Conservation (phyloP, 805 yeast species). For the Scheffersomyces ergatensis region DNA sequence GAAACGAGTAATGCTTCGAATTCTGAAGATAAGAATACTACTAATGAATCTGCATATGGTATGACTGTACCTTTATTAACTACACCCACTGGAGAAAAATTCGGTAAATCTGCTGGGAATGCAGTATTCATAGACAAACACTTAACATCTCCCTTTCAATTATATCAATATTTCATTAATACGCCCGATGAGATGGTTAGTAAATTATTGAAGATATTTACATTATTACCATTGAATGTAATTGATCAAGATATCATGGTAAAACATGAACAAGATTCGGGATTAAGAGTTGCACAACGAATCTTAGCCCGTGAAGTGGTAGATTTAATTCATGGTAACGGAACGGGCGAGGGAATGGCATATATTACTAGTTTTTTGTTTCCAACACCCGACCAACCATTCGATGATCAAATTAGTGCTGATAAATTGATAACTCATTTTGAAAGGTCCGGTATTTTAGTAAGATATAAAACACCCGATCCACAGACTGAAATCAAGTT, state of each 20-base stretch:
- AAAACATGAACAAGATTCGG: slow-evolving; percentile 58
- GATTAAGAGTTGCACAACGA: slow-evolving; percentile 68
- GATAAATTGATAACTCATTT: slow-evolving; percentile 56
- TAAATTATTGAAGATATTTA: slow-evolving; percentile 69
- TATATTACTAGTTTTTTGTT: slow-evolving; percentile 66
- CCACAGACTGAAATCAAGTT: slow-evolving; percentile 40
- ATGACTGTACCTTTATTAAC: slow-evolving; percentile 88
- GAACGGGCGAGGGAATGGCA: slow-evolving; percentile 67
- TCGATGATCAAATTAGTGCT: slow-evolving; percentile 43
- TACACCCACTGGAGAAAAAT: slow-evolving; percentile 85
- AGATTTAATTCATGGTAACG: slow-evolving; percentile 82
- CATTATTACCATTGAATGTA: slow-evolving; percentile 65
- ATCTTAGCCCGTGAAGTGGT: slow-evolving; percentile 81
- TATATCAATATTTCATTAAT: slow-evolving; percentile 84
- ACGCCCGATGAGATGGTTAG: slow-evolving; percentile 74
- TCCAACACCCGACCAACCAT: slow-evolving; percentile 52
- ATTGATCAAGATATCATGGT: slow-evolving; percentile 50
- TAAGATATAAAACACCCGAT: slow-evolving; percentile 20
- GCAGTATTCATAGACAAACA: slow-evolving; percentile 81
- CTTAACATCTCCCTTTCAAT: slow-evolving; percentile 75
- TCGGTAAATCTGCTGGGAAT: slow-evolving; percentile 96
- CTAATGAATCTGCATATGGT: slow-evolving; percentile 53
- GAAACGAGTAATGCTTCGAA: slow-evolving; percentile 3
- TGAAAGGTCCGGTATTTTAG: slow-evolving; percentile 54
- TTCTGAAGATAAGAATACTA: slow-evolving; percentile 8